Conservation (phyloP, 495 filamentous ascomycete species). For the Pyrenula massariospora region DNA sequence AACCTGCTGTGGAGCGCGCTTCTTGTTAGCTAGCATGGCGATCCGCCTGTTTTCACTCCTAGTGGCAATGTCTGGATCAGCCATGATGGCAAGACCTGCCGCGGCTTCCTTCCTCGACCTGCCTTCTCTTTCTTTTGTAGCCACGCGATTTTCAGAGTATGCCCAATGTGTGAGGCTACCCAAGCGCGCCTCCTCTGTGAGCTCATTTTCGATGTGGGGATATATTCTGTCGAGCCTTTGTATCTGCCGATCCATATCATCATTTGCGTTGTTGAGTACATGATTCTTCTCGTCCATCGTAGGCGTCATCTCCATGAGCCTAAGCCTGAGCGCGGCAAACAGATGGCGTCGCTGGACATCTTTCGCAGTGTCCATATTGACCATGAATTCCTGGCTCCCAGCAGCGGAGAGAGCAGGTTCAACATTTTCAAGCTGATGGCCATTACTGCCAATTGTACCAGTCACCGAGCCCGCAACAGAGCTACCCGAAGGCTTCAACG, state of each 20-base stretch:
- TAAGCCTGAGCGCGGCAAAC: conserved; percentile 48
- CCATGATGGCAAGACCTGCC: conserved; percentile 54
- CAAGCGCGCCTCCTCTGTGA: conserved; percentile 87
- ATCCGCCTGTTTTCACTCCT: conserved; percentile 75
- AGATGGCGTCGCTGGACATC: conserved; percentile 47
- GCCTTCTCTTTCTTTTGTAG: conserved; percentile 45
- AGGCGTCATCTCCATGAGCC: conserved; percentile 65
- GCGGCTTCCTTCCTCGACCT: conserved; percentile 67
- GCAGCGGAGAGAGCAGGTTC: background rate
- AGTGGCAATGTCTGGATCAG: conserved; percentile 65
- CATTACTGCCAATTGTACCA: background rate
- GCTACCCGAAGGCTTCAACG: background rate
- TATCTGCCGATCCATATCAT: conserved; percentile 77
- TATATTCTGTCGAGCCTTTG: conserved; percentile 72
- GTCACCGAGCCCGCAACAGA: background rate
- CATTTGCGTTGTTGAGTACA: conserved; percentile 79
- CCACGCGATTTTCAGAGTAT: conserved; percentile 62
- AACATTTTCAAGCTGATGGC: background rate
- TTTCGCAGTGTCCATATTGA: conserved; percentile 21
- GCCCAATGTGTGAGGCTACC: conserved; percentile 93
- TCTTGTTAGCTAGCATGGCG: conserved; percentile 62
- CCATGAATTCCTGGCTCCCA: conserved; percentile 16
- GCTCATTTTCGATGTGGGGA: conserved; percentile 72
- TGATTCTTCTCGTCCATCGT: conserved; percentile 95
- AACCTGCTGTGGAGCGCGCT: conserved; percentile 47